A percentile compares a stretch with the other conserved stretches of the same genome.
Conservation (phyloP, 257 asterid species). For the Nicotiana knightiana region DNA sequence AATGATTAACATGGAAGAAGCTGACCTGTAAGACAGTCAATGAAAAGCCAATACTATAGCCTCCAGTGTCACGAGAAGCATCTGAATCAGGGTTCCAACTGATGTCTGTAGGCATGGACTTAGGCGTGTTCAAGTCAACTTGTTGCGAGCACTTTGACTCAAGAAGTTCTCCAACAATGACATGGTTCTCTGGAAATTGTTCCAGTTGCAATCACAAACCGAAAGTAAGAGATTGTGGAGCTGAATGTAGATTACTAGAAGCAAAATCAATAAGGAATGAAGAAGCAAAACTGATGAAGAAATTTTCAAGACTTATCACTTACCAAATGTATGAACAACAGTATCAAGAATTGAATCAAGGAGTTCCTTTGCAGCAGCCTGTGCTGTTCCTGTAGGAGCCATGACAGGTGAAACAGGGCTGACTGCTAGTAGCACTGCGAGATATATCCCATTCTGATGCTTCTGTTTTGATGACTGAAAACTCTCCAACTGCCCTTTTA, state of each 20-base stretch:
- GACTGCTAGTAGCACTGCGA: conserved; percentile 60
- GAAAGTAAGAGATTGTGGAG: not conserved
- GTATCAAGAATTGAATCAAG: conserved; percentile 82
- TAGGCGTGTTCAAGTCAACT: conserved; percentile 82
- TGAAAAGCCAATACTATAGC: conserved; percentile 86
- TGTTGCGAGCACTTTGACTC: conserved; percentile 90
- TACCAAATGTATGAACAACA: conserved; percentile 80
- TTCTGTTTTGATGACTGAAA: conserved; percentile 61
- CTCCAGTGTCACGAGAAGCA: conserved; percentile 81
- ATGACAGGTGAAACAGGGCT: conserved; percentile 91
- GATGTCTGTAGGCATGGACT: conserved; percentile 57
- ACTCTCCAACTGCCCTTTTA: conserved; percentile 65
- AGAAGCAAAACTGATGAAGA: conserved; percentile 13
- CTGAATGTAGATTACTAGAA: not conserved
- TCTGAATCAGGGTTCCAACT: conserved; percentile 86
- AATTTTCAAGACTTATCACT: conserved; percentile 22
- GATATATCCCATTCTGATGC: conserved; percentile 66
- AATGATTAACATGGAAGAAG: conserved; percentile 18
- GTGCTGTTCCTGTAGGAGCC: conserved; percentile 95
- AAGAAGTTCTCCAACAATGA: conserved; percentile 93
- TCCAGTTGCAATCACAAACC: conserved; percentile 13
- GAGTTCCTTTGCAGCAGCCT: conserved; percentile 77
- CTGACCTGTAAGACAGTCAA: conserved; percentile 87
- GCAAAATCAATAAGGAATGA: conserved; percentile 15
- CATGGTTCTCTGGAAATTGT: conserved; percentile 81